Percentiles rank a stretch among this genome's conserved stretches.
Evolutionary conservation across 768 basidiomycete genomes (phyloP).

Genomic region (Trametes cubensis): DNA sequence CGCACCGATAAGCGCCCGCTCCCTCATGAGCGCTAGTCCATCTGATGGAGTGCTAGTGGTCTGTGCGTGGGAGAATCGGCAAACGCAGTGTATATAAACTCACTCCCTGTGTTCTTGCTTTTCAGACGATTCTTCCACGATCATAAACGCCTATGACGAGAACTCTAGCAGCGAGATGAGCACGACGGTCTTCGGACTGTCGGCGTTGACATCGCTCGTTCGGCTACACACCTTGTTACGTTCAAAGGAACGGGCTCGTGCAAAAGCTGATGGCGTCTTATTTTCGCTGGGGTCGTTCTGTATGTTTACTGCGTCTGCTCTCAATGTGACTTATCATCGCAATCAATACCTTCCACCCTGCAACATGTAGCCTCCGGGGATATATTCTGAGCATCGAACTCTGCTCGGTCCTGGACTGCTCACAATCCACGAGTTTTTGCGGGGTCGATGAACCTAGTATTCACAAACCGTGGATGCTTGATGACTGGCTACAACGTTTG

Average conservation of each 20-base stretch:
- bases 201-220: conserved; percentile 66
- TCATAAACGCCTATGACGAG: conserved; percentile 48
- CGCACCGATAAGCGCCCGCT: too few species aligned
- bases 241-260: conserved; percentile 59
- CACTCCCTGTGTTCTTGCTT: neutral
- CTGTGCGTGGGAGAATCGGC: conserved; percentile 15
- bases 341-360: too few species aligned
- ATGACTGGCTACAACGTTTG: neutral
- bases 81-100: neutral
- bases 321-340: neutral
- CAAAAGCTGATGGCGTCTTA: conserved; percentile 53
- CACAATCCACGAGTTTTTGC: too few species aligned
- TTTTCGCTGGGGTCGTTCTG: conserved; percentile 7
- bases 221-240: conserved; percentile 63
- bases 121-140: conserved; percentile 32
- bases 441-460: too few species aligned
- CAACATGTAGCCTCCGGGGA: too few species aligned
- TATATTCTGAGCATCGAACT: too few species aligned
- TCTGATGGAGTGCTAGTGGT: neutral
- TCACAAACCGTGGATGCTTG: neutral
- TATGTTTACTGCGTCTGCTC: neutral
- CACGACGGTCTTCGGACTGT: conserved; percentile 45
- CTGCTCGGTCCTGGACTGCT: too few species aligned
- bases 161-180: conserved; percentile 61
- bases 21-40: neutral